Percentiles rank a stretch among this genome's conserved stretches.
These are phyloP conservation scores for Fusarium proliferatum DNA, from an alignment of 2,329 filamentous ascomycete genomes.

Conservation along the genomic window DNA sequence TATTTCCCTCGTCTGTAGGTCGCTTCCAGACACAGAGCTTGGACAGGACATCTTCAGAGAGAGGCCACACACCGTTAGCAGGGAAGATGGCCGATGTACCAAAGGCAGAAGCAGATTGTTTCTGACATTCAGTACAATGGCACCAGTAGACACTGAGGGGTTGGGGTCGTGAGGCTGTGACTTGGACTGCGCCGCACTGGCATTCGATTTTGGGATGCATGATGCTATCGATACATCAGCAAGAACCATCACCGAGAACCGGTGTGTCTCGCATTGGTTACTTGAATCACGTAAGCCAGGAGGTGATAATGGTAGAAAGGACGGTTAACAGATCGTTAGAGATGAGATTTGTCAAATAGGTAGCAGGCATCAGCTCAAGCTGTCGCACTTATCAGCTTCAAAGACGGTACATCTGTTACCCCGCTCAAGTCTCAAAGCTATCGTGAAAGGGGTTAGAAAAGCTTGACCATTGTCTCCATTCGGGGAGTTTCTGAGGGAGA, in stretches of 20 bases:
- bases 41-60: conserved; percentile 47
- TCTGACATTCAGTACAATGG: conserved; percentile 60
- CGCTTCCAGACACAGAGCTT: conserved; percentile 50
- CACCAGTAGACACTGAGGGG: conserved; percentile 56
- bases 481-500: no score
- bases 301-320: neutral
- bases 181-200: conserved; percentile 54
- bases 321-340: neutral
- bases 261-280: neutral
- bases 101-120: conserved; percentile 58
- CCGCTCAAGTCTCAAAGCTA: neutral
- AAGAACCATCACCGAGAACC: neutral
- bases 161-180: conserved; percentile 50
- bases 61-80: conserved; percentile 54
- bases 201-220: conserved; percentile 48
- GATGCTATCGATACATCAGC: neutral
- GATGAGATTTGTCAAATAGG: neutral
- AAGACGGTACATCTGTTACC: conserved; percentile 4
- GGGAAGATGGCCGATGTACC: conserved; percentile 59
- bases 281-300: neutral
- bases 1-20: conserved; percentile 53
- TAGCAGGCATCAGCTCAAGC: neutral
- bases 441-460: neutral
- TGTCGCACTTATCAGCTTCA: conserved; percentile 8
- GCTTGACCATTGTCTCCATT: neutral